Percentiles rank a stretch among this genome's conserved stretches.
Evolutionary conservation across 345 rosid genomes (phyloP).

Genomic region (Lenwebbia sp.): DNA sequence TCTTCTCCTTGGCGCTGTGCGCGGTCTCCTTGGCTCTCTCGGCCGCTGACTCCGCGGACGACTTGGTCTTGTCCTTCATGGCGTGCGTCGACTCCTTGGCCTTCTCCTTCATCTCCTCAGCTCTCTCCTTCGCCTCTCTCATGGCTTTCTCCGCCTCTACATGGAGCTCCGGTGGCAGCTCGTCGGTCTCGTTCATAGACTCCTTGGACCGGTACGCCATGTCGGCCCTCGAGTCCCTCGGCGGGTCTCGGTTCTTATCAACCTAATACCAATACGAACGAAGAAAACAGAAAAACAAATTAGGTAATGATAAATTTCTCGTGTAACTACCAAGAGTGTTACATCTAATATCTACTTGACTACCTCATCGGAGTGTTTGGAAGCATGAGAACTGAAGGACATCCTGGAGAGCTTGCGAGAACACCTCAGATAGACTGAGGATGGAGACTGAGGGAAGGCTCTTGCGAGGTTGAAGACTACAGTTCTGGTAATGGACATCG

Average conservation of each 20-base stretch:
- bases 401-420: constrained; percentile 13
- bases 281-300: neutral
- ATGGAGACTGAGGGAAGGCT: constrained; percentile 3
- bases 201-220: constrained; percentile 5
- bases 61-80: constrained; percentile 2
- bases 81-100: neutral
- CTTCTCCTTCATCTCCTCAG: constrained; percentile 4
- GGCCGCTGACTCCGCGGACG: neutral
- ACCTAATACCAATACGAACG: neutral
- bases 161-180: neutral
- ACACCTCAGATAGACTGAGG: neutral
- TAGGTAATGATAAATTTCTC: neutral
- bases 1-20: neutral
- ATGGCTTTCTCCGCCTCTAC: neutral
- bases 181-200: neutral
- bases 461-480: constrained; percentile 10
- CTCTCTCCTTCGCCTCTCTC: neutral
- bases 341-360: too few species aligned
- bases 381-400: constrained; percentile 21
- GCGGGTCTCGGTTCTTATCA: constrained; percentile 2
- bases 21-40: neutral
- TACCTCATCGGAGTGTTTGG: constrained; percentile 11
- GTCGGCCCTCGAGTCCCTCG: constrained; percentile 6
- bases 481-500: constrained; percentile 9
- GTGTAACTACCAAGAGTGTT: neutral